A percentile compares a stretch with the other conserved stretches of the same genome.
Conservation (phyloP, 805 yeast genomes). For the Kazachstania africana region DNA sequence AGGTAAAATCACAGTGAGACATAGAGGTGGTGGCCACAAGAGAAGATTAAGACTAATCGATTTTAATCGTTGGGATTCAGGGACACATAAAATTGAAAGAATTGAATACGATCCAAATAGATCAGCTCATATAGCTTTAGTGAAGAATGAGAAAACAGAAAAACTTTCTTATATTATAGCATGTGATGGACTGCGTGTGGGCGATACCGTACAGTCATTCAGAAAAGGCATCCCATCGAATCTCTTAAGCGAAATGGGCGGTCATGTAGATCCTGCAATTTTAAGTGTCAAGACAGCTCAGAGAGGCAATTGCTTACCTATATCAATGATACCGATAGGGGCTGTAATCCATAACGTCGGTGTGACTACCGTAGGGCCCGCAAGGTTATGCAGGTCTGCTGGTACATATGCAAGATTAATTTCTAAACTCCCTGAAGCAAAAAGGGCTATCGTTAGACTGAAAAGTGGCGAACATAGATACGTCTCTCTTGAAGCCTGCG, state of each 20-base stretch:
- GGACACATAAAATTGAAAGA: constrained; percentile 69
- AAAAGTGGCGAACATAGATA: constrained; percentile 92
- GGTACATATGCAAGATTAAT: constrained; percentile 87
- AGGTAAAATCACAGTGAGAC: constrained; percentile 84
- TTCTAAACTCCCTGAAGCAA: constrained; percentile 60
- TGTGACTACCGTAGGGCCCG: constrained; percentile 61
- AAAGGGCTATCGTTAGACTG: constrained; percentile 66
- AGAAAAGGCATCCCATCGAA: constrained; percentile 77
- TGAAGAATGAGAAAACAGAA: constrained; percentile 52
- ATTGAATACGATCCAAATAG: constrained; percentile 95
- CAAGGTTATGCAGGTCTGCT: constrained; percentile 84
- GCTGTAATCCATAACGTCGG: constrained; percentile 83
- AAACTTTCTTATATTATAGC: constrained; percentile 75
- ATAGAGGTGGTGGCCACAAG: constrained; percentile 94
- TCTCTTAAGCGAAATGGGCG: constrained; percentile 75
- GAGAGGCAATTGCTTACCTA: constrained; percentile 90
- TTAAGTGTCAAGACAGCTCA: constrained; percentile 76
- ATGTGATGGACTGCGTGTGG: constrained; percentile 83
- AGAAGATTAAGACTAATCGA: constrained; percentile 80
- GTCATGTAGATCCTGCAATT: constrained; percentile 84
- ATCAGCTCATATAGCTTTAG: constrained; percentile 82
- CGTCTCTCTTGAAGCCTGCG: constrained; percentile 75
- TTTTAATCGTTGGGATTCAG: constrained; percentile 51
- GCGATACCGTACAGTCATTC: constrained; percentile 83
- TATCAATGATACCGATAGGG: constrained; percentile 90